Evolutionary conservation across 495 filamentous ascomycete species (phyloP).

Genomic region (Apiosordaria backusii): DNA sequence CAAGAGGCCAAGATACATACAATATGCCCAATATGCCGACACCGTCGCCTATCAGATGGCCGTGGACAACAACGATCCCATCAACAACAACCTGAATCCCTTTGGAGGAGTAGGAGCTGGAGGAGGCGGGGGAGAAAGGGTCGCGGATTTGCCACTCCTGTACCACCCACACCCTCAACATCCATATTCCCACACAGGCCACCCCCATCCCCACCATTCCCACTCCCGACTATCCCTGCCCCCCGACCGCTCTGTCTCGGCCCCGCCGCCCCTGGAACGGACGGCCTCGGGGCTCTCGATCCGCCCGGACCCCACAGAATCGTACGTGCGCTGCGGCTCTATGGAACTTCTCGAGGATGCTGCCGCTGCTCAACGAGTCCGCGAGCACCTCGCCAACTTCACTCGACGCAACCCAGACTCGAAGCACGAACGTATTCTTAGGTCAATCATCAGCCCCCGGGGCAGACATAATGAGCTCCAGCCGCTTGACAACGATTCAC

Average conservation of each 20-base stretch:
- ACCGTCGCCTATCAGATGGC: slow-evolving; percentile 21
- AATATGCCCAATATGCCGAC: slow-evolving; percentile 11
- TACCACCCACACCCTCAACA: slow-evolving; percentile 13
- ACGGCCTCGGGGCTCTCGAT: slow-evolving; percentile 36
- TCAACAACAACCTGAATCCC: slow-evolving; percentile 12
- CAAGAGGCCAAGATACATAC: slow-evolving; percentile 25
- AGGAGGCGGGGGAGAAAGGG: not conserved
- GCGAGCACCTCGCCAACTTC: slow-evolving; percentile 38
- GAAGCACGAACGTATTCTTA: slow-evolving; percentile 48
- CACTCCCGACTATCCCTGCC: not conserved
- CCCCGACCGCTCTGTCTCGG: not conserved
- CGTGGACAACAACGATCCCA: slow-evolving; percentile 3
- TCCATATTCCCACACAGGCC: not conserved
- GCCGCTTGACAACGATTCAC: slow-evolving; percentile 47
- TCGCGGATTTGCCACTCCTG: slow-evolving; percentile 7
- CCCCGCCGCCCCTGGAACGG: slow-evolving; percentile 27
- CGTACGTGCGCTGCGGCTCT: slow-evolving; percentile 9
- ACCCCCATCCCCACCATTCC: not conserved
- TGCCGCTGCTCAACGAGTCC: slow-evolving; percentile 40
- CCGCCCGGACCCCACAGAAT: slow-evolving; percentile 27
- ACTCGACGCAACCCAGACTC: slow-evolving; percentile 42
- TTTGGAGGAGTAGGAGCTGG: not conserved
- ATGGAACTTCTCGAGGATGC: slow-evolving; percentile 37
- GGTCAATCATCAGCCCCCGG: slow-evolving; percentile 47
- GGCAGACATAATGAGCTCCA: slow-evolving; percentile 18